phyloP scores from a whole-genome alignment of 23 red algal genomes.

The Chondrus crispus region DNA sequence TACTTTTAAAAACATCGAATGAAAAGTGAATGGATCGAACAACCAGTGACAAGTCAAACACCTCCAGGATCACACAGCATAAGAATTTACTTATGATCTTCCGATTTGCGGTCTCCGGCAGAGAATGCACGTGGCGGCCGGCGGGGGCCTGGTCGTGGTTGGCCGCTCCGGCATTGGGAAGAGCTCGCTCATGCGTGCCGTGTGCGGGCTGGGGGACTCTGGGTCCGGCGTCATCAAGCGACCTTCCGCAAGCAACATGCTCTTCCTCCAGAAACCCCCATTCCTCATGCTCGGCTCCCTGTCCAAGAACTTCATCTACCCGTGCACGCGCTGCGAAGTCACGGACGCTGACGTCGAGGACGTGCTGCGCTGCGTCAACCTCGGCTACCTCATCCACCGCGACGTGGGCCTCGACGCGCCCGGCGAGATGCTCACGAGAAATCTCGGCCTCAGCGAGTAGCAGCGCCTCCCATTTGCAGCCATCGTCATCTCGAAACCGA shows the following conservation, averaged over 20 bases:
- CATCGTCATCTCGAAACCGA: conserved; percentile 56
- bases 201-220: conserved; percentile 81
- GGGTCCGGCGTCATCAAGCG: conserved; percentile 67
- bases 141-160: conserved; percentile 69
- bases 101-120: too few relatives aligned
- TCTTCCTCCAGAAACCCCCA: conserved; percentile 89
- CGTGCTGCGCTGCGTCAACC: conserved; percentile 67
- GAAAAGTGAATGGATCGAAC: too few relatives aligned
- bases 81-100: too few relatives aligned
- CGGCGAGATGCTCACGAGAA: conserved; percentile 59
- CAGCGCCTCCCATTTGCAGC: conserved; percentile 92
- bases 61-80: too few relatives aligned
- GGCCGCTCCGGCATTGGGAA: conserved; percentile 93
- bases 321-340: conserved; percentile 23
- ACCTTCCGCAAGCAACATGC: conserved; percentile 24
- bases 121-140: conserved; percentile 31
- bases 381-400: conserved; percentile 55
- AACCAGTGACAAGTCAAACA: too few relatives aligned
- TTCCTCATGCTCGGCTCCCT: conserved; percentile 92
- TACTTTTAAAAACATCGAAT: too few relatives aligned
- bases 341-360: conserved; percentile 60
- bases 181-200: conserved; percentile 85
- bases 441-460: conserved; percentile 94
- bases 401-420: conserved; percentile 61
- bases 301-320: conserved; percentile 87